phyloP scores from a whole-genome alignment of 768 basidiomycete species.

The Auriscalpium microsporum region DNA sequence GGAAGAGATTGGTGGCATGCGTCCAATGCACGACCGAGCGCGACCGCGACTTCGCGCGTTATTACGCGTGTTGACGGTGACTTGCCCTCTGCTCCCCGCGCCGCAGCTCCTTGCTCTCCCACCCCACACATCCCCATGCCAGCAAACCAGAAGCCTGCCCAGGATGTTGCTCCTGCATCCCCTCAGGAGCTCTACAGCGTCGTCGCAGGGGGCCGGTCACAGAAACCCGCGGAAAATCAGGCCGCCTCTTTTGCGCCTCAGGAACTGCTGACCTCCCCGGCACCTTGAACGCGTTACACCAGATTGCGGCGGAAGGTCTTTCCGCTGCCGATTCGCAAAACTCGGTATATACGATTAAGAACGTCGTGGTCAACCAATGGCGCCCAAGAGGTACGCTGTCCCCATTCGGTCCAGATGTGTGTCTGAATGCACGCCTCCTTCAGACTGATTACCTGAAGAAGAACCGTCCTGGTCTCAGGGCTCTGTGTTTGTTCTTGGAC shows the following conservation, averaged over 20 bases:
- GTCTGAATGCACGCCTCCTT: conserved; percentile 1
- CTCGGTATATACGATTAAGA: conserved; percentile 89
- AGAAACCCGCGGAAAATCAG: conserved; percentile 45
- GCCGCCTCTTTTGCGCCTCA: conserved; percentile 51
- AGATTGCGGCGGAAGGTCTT: conserved; percentile 56
- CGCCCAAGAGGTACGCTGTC: conserved; percentile 49
- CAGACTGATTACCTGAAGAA: conserved; percentile 65
- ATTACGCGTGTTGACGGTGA: conserved; percentile 13
- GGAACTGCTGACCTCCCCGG: conserved; percentile 61
- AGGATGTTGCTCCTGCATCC: conserved; percentile 19
- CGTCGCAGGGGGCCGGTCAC: conserved; percentile 62
- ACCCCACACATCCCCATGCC: background rate
- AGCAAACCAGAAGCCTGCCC: background rate
- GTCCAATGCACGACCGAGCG: background rate
- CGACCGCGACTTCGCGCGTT: conserved; percentile 12
- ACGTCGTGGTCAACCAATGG: conserved; percentile 68
- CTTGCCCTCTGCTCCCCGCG: background rate
- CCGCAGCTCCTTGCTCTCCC: background rate
- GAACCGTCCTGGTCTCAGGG: conserved; percentile 58
- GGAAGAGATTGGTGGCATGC: background rate
- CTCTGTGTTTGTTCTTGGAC: conserved; percentile 61
- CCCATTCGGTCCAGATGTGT: background rate
- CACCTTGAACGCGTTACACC: conserved; percentile 60
- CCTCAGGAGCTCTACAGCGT: conserved; percentile 60
- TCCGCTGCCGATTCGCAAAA: conserved; percentile 64